Base-by-base conservation (phyloP, 2,329 filamentous ascomycete genomes). In the Penicillium sp. region DNA sequence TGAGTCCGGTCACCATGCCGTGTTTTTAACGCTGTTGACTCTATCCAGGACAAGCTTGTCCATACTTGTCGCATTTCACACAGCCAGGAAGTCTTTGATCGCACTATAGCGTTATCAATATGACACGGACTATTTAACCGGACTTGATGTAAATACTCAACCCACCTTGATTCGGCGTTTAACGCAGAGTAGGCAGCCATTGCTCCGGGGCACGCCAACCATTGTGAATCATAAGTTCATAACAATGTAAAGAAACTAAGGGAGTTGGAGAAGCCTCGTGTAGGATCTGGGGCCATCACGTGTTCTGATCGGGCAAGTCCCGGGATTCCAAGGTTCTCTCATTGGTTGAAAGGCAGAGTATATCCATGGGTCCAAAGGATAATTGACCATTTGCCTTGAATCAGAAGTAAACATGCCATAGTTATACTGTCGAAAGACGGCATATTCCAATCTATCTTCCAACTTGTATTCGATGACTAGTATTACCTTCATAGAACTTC, bases 31-130 rank as follows among this genome's bases (percentile, higher is more conserved):
- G 12, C 6, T 55, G 9, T 31, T 52, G 8, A 40, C 62, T 29
- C 52, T 73, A 73, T 16, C 71, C 71, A 12, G 69, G 69, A 46
- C 71, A 73, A 18, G 63, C 60, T 42, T 58, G 60, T 0, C 71
- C 69, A 25, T 72, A 67, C 35, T 60, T 71, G 34, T 69, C 67
- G 52, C 71, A 73, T 58, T 63, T 67, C 38, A 57, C 58, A 53
- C 71, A 73, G 1, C 62, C 65, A 40, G 71, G 68, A 16, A 61
- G 45, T 50, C 62, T 62, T 60, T 71, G 66, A 49, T 73, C 71
- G 52, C 71, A 74, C 71, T 73, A 50, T 49, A 16, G 45, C 12
- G n/a, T 21, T 53, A 25, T 59, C 21, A 57, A 46, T 42, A 25
- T 27, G 46, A 6, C 3, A 38, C n/a, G 37, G 15, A 10, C 10